A percentile compares a stretch with the other conserved stretches of the same genome.
These are phyloP conservation scores for Colletotrichum sp. DNA, from an alignment of 2,329 filamentous ascomycete genomes.

Conservation along the genomic window DNA sequence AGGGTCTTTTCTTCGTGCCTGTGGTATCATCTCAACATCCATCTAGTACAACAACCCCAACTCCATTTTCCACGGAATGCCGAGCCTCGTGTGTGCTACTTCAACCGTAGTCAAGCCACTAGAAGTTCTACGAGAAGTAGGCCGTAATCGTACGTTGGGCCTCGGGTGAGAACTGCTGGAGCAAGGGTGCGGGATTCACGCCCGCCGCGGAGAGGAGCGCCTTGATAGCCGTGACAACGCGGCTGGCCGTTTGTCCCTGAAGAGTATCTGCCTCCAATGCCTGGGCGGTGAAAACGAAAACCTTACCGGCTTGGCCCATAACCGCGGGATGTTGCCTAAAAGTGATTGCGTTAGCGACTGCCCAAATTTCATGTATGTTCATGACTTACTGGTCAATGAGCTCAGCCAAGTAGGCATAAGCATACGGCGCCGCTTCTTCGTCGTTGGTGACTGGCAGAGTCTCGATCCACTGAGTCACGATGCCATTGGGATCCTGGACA, in stretches of 20 bases:
- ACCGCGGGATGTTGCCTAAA: constrained; percentile 84
- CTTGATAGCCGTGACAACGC: constrained; percentile 81
- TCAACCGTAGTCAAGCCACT: background rate
- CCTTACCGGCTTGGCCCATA: constrained; percentile 75
- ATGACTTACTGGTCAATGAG: constrained; percentile 89
- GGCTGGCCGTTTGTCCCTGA: constrained; percentile 79
- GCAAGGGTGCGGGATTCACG: constrained; percentile 76
- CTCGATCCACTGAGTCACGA: constrained; percentile 86
- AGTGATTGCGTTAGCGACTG: constrained; percentile 27
- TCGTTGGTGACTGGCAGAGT: constrained; percentile 93
- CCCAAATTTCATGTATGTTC: background rate
- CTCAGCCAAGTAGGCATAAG: constrained; percentile 89
- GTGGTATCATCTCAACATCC: constrained; percentile 20
- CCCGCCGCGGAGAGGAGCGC: constrained; percentile 74
- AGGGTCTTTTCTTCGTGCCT: background rate
- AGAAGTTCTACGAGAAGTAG: constrained; percentile 68
- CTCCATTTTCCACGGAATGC: background rate
- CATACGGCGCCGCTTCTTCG: constrained; percentile 95
- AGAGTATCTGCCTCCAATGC: constrained; percentile 91
- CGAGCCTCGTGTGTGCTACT: background rate
- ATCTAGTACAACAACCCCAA: background rate
- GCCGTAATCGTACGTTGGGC: constrained; percentile 80
- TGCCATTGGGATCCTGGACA: constrained; percentile 75
- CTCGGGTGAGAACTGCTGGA: constrained; percentile 78
- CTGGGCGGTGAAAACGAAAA: constrained; percentile 85